Evolutionary conservation across 2,329 filamentous ascomycete genomes (phyloP).

Genomic region (Fusarium algeriense): DNA sequence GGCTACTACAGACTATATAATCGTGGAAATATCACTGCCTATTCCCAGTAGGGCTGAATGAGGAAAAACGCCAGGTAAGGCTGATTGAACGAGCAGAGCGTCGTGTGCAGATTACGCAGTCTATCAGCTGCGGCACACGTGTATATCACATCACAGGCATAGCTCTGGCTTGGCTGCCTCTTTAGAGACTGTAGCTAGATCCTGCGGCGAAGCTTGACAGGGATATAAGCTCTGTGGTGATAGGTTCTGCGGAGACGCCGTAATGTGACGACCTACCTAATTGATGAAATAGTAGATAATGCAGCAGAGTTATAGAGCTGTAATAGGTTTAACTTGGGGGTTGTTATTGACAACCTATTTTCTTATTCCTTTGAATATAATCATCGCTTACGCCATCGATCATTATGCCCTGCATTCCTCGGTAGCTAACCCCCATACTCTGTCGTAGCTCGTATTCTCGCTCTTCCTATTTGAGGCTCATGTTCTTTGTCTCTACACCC

Average conservation of each 20-base stretch:
- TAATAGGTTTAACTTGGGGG: not conserved
- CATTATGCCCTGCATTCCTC: not conserved
- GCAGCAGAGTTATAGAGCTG: not conserved
- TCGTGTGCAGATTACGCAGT: slow-evolving; percentile 34
- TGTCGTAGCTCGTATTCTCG: not conserved
- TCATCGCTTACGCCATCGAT: slow-evolving; percentile 34
- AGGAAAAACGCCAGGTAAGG: slow-evolving; percentile 13
- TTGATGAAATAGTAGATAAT: not conserved
- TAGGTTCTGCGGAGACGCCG: slow-evolving; percentile 11
- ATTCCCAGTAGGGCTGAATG: slow-evolving; percentile 19
- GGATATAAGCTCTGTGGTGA: not conserved
- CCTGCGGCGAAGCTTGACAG: not conserved
- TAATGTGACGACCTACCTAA: slow-evolving; percentile 1
- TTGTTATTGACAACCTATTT: slow-evolving; percentile 3
- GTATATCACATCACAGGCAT: slow-evolving; percentile 11
- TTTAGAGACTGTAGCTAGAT: slow-evolving; percentile 22
- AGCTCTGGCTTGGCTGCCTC: slow-evolving; percentile 30
- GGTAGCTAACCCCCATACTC: not conserved
- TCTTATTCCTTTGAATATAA: not conserved
- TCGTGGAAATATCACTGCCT: slow-evolving; percentile 8
- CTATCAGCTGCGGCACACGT: slow-evolving; percentile 15
- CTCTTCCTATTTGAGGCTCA: not conserved
- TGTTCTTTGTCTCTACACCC: not conserved
- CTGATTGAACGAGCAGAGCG: slow-evolving; percentile 16
- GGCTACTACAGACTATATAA: not conserved